Conservation (phyloP, 31 red algal genomes). For the Porphyra umbilicalis region DNA sequence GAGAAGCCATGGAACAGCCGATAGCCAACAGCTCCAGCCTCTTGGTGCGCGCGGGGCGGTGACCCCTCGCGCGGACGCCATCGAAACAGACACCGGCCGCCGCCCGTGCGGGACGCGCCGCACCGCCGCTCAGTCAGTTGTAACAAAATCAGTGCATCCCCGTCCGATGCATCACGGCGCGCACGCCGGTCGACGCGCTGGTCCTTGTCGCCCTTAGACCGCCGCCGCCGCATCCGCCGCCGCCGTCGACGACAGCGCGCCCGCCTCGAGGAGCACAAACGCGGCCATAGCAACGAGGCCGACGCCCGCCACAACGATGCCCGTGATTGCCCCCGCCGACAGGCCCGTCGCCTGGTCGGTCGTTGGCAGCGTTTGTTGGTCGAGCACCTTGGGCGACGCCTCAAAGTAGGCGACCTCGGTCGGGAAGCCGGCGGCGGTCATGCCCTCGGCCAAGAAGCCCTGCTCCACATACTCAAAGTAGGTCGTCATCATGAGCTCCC, state of each 20-base stretch:
- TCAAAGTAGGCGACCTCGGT: conserved; percentile 1
- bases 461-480: conserved; percentile 1
- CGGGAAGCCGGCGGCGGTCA: neutral
- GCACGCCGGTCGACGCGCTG: too few species aligned
- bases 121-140: neutral
- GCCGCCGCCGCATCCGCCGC: neutral
- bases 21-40: neutral
- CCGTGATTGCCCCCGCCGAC: neutral
- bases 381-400: neutral
- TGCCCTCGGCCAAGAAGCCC: neutral
- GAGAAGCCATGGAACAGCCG: neutral
- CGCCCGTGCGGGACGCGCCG: neutral
- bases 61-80: neutral
- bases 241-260: neutral
- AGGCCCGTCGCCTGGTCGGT: neutral
- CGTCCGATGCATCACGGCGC: too few species aligned
- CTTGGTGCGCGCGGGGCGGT: neutral
- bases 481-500: neutral
- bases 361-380: neutral
- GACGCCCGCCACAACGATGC: neutral
- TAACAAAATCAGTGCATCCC: neutral
- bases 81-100: neutral
- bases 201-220: neutral
- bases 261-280: neutral
- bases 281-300: neutral